Base-by-base conservation (phyloP, 2,329 filamentous ascomycete species). In the Fusarium sp. region DNA sequence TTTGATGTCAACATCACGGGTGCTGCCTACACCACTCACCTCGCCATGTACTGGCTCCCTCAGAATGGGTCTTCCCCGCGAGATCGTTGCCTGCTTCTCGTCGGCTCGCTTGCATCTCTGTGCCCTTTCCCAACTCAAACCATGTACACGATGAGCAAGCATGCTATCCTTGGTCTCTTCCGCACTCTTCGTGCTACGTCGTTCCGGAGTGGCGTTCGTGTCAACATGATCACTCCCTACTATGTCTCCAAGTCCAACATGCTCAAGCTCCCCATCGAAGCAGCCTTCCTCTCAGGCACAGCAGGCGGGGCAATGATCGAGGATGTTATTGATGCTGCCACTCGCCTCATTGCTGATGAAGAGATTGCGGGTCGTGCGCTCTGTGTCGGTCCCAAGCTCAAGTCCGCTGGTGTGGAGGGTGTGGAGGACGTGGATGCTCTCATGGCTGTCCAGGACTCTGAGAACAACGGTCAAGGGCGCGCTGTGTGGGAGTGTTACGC, bases 161-260 rank as follows among this genome's bases (percentile, higher is more conserved):
- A 93, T 80, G 91, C 85, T 25, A 86, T 93, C 1, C 83, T 91
- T 15, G 91, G 91, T 0, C 81, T 92, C 38, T 92, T 91, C 79
- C 85, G 91, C 46, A 83, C 85, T 10, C 80, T 93, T 49, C 84
- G 90, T 20, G 78, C 82, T 7, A 86, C 85, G 1, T 82, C 85
- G 5, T 78, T 76, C 39, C 29, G 65, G 12, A 80, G 84, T 45
- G 87, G 88, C 29, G 81, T 93, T 45, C 85, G 91, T 47, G 82
- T 91, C 65, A 93, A 93, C 76, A 83, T 92, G 75, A 78, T 93
- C n/a, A 87, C 86, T 64, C 91, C 91, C 0, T 93, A 92, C 80
- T 93, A 92, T 78, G 82, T 86, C 74, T 87, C 90, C 73, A 91
- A 89, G 18, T 87, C 89, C n/a, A 85, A 77, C 71, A 83, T 83